These are phyloP conservation scores for Chlamydomonas sphaeroides DNA, from an alignment of 139 green algal species.

Conservation along the genomic window DNA sequence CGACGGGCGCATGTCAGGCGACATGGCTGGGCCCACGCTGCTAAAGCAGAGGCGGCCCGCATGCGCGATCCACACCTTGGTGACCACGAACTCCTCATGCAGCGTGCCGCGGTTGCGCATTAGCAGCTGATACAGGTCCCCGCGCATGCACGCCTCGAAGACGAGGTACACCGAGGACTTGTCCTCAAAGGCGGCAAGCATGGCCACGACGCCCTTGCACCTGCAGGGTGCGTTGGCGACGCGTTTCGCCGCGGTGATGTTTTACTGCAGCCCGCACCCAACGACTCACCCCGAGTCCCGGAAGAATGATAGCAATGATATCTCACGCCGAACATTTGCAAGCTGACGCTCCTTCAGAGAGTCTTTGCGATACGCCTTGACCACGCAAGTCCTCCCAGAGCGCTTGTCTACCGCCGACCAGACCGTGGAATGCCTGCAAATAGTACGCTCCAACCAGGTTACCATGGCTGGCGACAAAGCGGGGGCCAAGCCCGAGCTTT, in stretches of 20 bases:
- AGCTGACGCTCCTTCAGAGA: conserved; percentile 40
- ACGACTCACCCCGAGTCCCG: conserved; percentile 26
- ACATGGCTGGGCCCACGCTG: no score
- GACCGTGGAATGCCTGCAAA: conserved; percentile 28
- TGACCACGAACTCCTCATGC: conserved; percentile 43
- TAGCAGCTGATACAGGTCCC: conserved; percentile 54
- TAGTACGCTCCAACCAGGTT: no score
- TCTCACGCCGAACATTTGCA: conserved; percentile 41
- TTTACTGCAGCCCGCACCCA: no score
- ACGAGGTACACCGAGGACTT: conserved; percentile 54
- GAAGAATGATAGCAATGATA: conserved; percentile 30
- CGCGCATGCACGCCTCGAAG: conserved; percentile 53
- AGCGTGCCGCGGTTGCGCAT: conserved; percentile 38
- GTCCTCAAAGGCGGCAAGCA: conserved; percentile 60
- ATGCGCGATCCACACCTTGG: conserved; percentile 36
- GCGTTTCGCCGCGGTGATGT: no score
- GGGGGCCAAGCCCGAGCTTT: no score
- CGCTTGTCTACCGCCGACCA: conserved; percentile 26
- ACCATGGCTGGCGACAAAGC: no score
- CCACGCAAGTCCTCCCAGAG: neutral
- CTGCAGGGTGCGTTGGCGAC: conserved; percentile 28
- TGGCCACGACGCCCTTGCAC: conserved; percentile 41
- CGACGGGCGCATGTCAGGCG: no score
- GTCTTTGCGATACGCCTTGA: conserved; percentile 18
- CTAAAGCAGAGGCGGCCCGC: no score